Percentiles rank a stretch among this genome's conserved stretches.
These are phyloP conservation scores for Flaveria brownii DNA, from an alignment of 129 eudicot genomes.

Conservation along the genomic window DNA sequence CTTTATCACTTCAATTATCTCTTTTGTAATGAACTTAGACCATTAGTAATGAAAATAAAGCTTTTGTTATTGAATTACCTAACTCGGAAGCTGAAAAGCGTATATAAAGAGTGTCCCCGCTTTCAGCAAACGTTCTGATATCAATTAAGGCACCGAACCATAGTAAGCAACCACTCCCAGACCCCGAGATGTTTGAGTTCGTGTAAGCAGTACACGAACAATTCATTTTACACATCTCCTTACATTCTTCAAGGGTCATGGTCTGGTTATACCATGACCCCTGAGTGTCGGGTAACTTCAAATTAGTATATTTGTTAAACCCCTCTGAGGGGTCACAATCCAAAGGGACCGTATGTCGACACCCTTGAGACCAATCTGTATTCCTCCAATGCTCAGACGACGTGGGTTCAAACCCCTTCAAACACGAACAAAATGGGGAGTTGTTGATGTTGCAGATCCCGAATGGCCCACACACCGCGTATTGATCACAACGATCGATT, in stretches of 20 bases:
- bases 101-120: slow-evolving; percentile 28
- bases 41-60: not conserved
- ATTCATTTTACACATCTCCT: slow-evolving; percentile 37
- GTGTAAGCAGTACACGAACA: slow-evolving; percentile 55
- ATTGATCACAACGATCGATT: slow-evolving; percentile 36
- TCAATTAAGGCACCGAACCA: slow-evolving; percentile 53
- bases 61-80: not conserved
- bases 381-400: slow-evolving; percentile 33
- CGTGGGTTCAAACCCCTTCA: slow-evolving; percentile 45
- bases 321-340: slow-evolving; percentile 41
- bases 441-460: slow-evolving; percentile 35
- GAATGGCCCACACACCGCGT: slow-evolving; percentile 41
- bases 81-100: slow-evolving; percentile 7
- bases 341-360: slow-evolving; percentile 31
- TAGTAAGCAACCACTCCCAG: slow-evolving; percentile 54
- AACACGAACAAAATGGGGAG: slow-evolving; percentile 42
- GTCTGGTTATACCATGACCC: slow-evolving; percentile 31
- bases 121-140: slow-evolving; percentile 24
- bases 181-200: slow-evolving; percentile 27
- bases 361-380: slow-evolving; percentile 53
- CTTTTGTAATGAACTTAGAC: not conserved
- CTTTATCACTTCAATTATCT: too few species aligned
- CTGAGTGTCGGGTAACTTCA: slow-evolving; percentile 49
- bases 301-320: slow-evolving; percentile 25
- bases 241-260: slow-evolving; percentile 43